Conservation (phyloP, 2,329 filamentous ascomycete genomes). For the Colletotrichum musae region DNA sequence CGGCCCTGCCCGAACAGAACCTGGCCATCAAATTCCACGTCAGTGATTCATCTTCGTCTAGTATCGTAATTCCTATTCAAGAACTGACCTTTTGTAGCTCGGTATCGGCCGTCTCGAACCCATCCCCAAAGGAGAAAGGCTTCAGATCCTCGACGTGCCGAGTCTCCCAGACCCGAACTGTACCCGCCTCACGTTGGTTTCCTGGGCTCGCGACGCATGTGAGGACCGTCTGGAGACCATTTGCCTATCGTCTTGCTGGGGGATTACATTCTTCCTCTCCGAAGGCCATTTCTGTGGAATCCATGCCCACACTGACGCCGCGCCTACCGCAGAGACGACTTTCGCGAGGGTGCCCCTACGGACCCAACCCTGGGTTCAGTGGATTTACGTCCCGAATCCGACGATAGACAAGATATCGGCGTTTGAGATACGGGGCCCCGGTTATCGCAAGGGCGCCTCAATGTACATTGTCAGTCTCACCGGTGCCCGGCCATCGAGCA, state of each 20-base stretch:
- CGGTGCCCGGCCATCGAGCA: background rate
- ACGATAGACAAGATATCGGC: slow-evolving; percentile 8
- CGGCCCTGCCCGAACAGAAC: background rate
- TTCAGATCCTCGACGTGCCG: slow-evolving; percentile 8
- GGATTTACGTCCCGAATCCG: slow-evolving; percentile 9
- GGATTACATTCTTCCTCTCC: slow-evolving; percentile 8
- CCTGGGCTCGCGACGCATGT: background rate
- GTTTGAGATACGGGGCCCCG: background rate
- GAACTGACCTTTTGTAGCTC: background rate
- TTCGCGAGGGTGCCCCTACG: background rate
- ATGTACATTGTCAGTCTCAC: background rate
- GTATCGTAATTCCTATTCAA: background rate
- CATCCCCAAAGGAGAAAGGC: background rate
- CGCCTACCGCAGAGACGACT: slow-evolving; percentile 4
- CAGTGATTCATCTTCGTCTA: background rate
- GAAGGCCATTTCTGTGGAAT: background rate
- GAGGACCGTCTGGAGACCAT: slow-evolving; percentile 1
- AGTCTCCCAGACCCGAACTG: background rate
- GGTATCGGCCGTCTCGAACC: background rate
- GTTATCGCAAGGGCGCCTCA: too few species aligned
- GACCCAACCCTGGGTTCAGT: background rate
- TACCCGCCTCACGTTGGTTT: too few species aligned
- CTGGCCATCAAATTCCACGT: background rate
- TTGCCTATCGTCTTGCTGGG: background rate
- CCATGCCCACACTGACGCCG: background rate